phyloP scores from a whole-genome alignment of 768 basidiomycete genomes.

The Boletus subcaerulescens region DNA sequence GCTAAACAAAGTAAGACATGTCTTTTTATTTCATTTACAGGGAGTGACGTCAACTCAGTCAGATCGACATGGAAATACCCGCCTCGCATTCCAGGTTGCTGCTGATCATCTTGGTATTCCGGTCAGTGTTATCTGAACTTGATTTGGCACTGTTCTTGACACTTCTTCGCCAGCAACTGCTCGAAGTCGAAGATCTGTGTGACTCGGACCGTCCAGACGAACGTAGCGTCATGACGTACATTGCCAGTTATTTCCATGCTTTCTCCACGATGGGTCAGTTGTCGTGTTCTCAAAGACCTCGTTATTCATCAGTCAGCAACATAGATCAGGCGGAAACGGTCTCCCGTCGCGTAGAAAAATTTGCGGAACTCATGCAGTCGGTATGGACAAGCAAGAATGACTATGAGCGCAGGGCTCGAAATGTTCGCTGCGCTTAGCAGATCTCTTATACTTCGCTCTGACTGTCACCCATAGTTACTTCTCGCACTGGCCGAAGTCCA shows the following conservation, averaged over 20 bases:
- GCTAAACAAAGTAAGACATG: conserved; percentile 67
- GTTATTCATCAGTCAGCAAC: background rate
- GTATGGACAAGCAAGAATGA: conserved; percentile 87
- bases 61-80: conserved; percentile 80
- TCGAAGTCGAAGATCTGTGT: conserved; percentile 95
- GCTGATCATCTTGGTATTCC: conserved; percentile 89
- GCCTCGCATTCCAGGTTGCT: conserved; percentile 83
- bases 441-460: conserved; percentile 1
- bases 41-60: conserved; percentile 39
- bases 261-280: conserved; percentile 91
- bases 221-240: conserved; percentile 96
- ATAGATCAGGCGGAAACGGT: conserved; percentile 94
- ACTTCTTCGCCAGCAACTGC: conserved; percentile 61
- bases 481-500: conserved; percentile 64
- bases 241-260: conserved; percentile 96
- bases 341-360: conserved; percentile 90
- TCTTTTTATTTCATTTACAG: background rate
- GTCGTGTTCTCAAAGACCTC: background rate
- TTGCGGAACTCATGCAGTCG: conserved; percentile 92
- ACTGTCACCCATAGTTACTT: conserved; percentile 49
- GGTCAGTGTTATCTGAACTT: conserved; percentile 44
- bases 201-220: conserved; percentile 89
- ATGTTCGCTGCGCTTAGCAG: conserved; percentile 42
- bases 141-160: conserved; percentile 3
- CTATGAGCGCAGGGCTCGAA: conserved; percentile 82